A percentile compares a stretch with the other conserved stretches of the same genome.
Evolutionary conservation across 495 filamentous ascomycete genomes (phyloP).

Genomic region (Aspergillus leporis): DNA sequence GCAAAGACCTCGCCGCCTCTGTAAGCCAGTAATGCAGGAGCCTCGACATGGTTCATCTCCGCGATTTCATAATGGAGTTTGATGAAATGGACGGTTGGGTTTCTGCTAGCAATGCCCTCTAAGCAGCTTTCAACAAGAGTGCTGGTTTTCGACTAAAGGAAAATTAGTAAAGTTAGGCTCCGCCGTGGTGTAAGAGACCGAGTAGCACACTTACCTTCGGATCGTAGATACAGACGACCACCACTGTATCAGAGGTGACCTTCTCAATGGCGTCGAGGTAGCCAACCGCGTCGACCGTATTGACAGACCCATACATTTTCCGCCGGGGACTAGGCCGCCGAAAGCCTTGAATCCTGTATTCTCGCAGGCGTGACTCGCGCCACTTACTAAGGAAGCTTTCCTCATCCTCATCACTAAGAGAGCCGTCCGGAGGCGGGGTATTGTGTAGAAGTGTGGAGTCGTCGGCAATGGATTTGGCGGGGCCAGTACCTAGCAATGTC

Average conservation of each 20-base stretch:
- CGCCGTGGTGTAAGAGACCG: background rate
- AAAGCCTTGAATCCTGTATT: slow-evolving; percentile 64
- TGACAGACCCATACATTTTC: slow-evolving; percentile 72
- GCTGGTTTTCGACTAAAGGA: slow-evolving; percentile 67
- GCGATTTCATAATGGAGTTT: slow-evolving; percentile 91
- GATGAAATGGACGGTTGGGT: slow-evolving; percentile 78
- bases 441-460: slow-evolving; percentile 45
- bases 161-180: background rate
- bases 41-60: slow-evolving; percentile 88
- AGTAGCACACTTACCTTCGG: slow-evolving; percentile 62
- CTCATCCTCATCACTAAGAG: slow-evolving; percentile 62
- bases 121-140: slow-evolving; percentile 75
- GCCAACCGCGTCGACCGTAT: slow-evolving; percentile 83
- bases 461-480: slow-evolving; percentile 44
- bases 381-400: slow-evolving; percentile 82
- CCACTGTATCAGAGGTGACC: slow-evolving; percentile 73
- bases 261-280: slow-evolving; percentile 96
- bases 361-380: slow-evolving; percentile 74
- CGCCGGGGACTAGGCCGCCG: slow-evolving; percentile 65
- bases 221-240: slow-evolving; percentile 96
- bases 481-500: slow-evolving; percentile 42
- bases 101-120: slow-evolving; percentile 63
- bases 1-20: slow-evolving; percentile 85
- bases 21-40: slow-evolving; percentile 89
- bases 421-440: slow-evolving; percentile 34